phyloP scores from a whole-genome alignment of 2,329 filamentous ascomycete species.

The Anthostomella pinea region DNA sequence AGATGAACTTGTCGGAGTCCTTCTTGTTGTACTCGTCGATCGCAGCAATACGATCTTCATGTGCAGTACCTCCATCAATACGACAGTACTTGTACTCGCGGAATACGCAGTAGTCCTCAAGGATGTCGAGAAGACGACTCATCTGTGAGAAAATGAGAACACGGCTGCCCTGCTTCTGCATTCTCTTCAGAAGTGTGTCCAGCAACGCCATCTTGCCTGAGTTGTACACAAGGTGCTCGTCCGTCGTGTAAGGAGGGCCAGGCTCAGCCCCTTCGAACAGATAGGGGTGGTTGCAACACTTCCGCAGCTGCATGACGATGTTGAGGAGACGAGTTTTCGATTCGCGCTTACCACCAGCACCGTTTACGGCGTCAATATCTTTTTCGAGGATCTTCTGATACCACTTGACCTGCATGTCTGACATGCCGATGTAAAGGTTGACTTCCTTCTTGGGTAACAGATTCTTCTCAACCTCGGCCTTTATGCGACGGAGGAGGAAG shows the following conservation, averaged over 20 bases:
- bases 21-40: conserved; percentile 99
- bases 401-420: conserved; percentile 99
- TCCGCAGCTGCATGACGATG: conserved; percentile 98
- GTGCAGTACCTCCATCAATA: conserved; percentile 93
- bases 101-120: conserved; percentile 98
- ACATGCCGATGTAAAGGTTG: conserved; percentile 97
- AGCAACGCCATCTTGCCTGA: conserved; percentile 97
- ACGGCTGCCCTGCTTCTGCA: conserved; percentile 83
- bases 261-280: conserved; percentile 97
- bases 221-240: conserved; percentile 91
- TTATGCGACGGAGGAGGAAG: conserved; percentile 92
- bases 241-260: conserved; percentile 94
- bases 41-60: conserved; percentile 94
- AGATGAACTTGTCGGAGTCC: conserved; percentile 93
- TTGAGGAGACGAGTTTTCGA: conserved; percentile 96
- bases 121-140: conserved; percentile 93
- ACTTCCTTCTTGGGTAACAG: conserved; percentile 95
- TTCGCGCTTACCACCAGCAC: conserved; percentile 91
- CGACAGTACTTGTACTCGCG: conserved; percentile 92
- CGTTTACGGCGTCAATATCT: conserved; percentile 98
- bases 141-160: conserved; percentile 99
- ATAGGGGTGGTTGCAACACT: conserved; percentile 98
- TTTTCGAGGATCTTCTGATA: conserved; percentile 99
- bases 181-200: conserved; percentile 81
- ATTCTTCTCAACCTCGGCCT: conserved; percentile 97